Percentiles rank a stretch among this genome's conserved stretches.
These are phyloP conservation scores for Artemisia annua DNA, from an alignment of 129 eudicot genomes.

Conservation along the genomic window DNA sequence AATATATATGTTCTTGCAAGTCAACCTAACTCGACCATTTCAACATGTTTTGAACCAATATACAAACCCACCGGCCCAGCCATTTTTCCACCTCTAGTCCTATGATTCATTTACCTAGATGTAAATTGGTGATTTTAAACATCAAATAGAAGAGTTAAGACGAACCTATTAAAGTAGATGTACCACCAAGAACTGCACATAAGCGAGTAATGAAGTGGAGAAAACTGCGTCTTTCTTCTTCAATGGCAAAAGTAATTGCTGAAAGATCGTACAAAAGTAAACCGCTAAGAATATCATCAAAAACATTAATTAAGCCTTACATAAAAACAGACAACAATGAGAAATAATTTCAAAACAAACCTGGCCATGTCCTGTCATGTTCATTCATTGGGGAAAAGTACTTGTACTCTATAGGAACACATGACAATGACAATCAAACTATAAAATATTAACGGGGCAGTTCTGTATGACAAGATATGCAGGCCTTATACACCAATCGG, in stretches of 20 bases:
- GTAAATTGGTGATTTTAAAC: conserved; percentile 11
- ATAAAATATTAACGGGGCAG: too few species aligned
- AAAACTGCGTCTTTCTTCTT: conserved; percentile 93
- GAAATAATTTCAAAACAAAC: conserved; percentile 36
- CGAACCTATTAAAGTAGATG: conserved; percentile 96
- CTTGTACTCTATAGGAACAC: too few species aligned
- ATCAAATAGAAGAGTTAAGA: conserved; percentile 15
- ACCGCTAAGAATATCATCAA: conserved; percentile 59
- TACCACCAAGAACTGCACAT: conserved; percentile 96
- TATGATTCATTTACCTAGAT: conserved; percentile 9
- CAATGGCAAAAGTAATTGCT: conserved; percentile 88
- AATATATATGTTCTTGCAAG: too few species aligned
- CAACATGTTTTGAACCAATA: too few species aligned
- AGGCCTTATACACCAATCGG: too few species aligned
- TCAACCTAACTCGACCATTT: too few species aligned
- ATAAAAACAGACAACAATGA: conserved; percentile 5
- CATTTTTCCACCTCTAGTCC: neutral
- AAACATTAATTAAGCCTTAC: conserved; percentile 1
- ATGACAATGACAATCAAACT: too few species aligned
- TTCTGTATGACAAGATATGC: too few species aligned
- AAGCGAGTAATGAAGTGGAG: conserved; percentile 95
- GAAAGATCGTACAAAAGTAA: conserved; percentile 94
- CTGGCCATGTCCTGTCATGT: conserved; percentile 92
- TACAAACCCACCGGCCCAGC: neutral
- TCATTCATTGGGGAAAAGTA: conserved; percentile 88